Evolutionary conservation across 208 protist genomes (phyloP).

Genomic region (Acanthamoeba polyphaga): DNA sequence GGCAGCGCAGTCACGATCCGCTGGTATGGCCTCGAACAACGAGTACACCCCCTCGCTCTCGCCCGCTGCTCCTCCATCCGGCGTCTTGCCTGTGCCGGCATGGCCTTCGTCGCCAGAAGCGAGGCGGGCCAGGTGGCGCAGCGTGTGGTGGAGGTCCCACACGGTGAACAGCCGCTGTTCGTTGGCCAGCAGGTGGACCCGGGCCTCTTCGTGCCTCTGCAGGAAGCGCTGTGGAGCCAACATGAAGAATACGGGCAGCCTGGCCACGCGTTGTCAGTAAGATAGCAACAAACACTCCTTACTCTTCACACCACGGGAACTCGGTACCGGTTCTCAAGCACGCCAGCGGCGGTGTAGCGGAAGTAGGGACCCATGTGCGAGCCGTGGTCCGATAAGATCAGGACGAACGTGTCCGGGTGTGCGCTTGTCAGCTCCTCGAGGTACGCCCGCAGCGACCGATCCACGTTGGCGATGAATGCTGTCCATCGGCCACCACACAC

Average conservation of each 20-base stretch:
- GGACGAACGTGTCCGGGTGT: background rate
- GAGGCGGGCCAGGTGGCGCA: background rate
- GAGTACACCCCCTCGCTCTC: background rate
- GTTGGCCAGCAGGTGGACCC: background rate
- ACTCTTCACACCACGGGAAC: too few relatives aligned
- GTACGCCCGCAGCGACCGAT: background rate
- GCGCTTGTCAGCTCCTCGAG: background rate
- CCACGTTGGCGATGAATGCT: background rate
- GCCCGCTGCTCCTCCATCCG: too few relatives aligned
- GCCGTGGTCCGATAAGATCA: background rate
- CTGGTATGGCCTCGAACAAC: background rate
- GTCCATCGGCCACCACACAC: background rate
- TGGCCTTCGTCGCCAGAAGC: background rate
- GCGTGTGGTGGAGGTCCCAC: background rate
- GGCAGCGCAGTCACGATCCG: background rate
- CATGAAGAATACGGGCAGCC: background rate
- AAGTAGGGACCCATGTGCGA: background rate
- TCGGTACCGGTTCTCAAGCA: background rate
- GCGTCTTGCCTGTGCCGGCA: background rate
- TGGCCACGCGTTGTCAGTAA: too few relatives aligned
- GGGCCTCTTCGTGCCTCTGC: background rate
- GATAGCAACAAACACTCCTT: too few relatives aligned
- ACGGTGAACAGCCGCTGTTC: background rate
- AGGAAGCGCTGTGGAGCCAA: background rate
- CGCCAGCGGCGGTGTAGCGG: background rate